Conservation (phyloP, 176 grass and related monocot genomes). For the Hordeum vulgare region MorexV3_pseudomolecules_assembly NC_058519.1:599997373-599997872, state of each 20-base stretch:
- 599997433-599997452: background rate
- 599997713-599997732: background rate
- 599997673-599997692: background rate
- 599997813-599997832: background rate
- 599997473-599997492: conserved; percentile 11
- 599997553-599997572: background rate
- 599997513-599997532: conserved; percentile 25
- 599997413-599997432: background rate
- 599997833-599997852: background rate
- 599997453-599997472: background rate
- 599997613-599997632: background rate
- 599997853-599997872: conserved; percentile 3
- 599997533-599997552: conserved; percentile 2
- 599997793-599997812: conserved; percentile 10
- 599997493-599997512: conserved; percentile 21
- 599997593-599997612: background rate
- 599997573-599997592: conserved; percentile 10
- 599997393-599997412: background rate
- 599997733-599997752: background rate
- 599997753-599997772: background rate
- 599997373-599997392: background rate
- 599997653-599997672: background rate
- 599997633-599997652: conserved; percentile 1
- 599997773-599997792: conserved; percentile 4
- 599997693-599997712: background rate